Evolutionary conservation across 768 basidiomycete species (phyloP).

Genomic region (Tulasnella sp.): DNA sequence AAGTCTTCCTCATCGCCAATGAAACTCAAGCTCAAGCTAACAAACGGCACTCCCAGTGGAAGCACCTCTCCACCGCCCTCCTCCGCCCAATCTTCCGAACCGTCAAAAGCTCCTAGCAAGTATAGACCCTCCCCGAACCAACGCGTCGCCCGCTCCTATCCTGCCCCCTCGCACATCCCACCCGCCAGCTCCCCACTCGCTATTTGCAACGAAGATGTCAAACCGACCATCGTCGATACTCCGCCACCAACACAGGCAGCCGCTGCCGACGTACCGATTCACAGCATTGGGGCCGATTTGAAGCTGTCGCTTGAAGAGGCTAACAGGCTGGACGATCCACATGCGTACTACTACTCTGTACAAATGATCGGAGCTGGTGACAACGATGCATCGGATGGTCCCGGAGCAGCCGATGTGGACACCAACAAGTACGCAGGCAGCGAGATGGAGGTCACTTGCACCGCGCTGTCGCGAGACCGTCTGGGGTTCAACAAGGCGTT

Average conservation of each 20-base stretch:
- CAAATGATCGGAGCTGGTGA: constrained; percentile 74
- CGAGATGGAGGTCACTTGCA: constrained; percentile 63
- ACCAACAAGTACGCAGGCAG: constrained; percentile 65
- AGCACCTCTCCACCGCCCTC: background rate
- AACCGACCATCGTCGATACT: constrained; percentile 39
- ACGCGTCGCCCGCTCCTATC: constrained; percentile 44
- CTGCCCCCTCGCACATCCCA: constrained; percentile 41
- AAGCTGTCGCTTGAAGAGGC: constrained; percentile 70
- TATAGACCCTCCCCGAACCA: constrained; percentile 24
- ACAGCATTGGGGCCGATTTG: constrained; percentile 75
- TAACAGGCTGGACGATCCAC: constrained; percentile 68
- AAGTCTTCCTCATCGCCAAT: constrained; percentile 9
- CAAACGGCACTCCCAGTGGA: constrained; percentile 12
- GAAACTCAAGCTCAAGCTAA: constrained; percentile 24
- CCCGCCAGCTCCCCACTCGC: constrained; percentile 36
- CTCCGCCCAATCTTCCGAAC: constrained; percentile 23
- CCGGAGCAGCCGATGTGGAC: constrained; percentile 38
- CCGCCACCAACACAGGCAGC: constrained; percentile 35
- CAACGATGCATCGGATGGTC: constrained; percentile 43
- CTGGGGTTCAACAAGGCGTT: constrained; percentile 96
- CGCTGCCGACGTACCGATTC: constrained; percentile 38
- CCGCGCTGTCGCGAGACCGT: constrained; percentile 62
- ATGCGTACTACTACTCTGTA: constrained; percentile 81
- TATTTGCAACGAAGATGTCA: constrained; percentile 40
- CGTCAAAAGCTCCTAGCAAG: constrained; percentile 24